Conservation (phyloP, 306 rosid genomes). For the Abrus pulchellus region DNA sequence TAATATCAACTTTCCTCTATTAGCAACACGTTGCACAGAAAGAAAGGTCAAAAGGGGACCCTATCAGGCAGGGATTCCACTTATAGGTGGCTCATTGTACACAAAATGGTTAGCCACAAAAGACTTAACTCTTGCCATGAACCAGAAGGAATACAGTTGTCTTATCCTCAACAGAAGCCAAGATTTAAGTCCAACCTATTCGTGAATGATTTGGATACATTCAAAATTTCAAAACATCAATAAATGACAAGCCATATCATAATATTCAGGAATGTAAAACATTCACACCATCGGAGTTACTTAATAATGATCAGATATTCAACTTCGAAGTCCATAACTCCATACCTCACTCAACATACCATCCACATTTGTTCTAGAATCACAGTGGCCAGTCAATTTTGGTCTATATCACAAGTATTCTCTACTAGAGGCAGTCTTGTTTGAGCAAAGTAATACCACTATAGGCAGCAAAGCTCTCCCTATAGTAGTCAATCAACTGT, state of each 20-base stretch:
- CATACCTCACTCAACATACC: constrained; percentile 1
- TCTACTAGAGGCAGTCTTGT: too few species aligned
- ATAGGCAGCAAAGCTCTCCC: too few species aligned
- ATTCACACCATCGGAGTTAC: constrained; percentile 12
- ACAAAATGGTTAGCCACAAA: constrained; percentile 6
- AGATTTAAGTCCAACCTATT: constrained; percentile 4
- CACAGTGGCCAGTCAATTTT: background rate
- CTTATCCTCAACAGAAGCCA: background rate
- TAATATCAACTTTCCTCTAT: background rate
- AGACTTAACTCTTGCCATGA: background rate
- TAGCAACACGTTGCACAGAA: background rate
- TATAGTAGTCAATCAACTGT: background rate
- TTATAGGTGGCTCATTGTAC: background rate
- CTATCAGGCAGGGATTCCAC: constrained; percentile 9
- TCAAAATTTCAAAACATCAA: background rate
- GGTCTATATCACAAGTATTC: too few species aligned
- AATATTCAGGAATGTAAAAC: background rate
- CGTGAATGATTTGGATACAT: background rate
- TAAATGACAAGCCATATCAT: constrained; percentile 3
- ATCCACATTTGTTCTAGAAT: constrained; percentile 25
- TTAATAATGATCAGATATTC: background rate
- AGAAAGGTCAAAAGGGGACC: constrained; percentile 1
- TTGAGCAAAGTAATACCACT: too few species aligned
- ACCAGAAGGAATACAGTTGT: background rate
- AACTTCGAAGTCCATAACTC: constrained; percentile 24